Percentiles rank a stretch among this genome's conserved stretches.
phyloP scores from a whole-genome alignment of 2,329 filamentous ascomycete genomes.

The Fusarium albidum region DNA sequence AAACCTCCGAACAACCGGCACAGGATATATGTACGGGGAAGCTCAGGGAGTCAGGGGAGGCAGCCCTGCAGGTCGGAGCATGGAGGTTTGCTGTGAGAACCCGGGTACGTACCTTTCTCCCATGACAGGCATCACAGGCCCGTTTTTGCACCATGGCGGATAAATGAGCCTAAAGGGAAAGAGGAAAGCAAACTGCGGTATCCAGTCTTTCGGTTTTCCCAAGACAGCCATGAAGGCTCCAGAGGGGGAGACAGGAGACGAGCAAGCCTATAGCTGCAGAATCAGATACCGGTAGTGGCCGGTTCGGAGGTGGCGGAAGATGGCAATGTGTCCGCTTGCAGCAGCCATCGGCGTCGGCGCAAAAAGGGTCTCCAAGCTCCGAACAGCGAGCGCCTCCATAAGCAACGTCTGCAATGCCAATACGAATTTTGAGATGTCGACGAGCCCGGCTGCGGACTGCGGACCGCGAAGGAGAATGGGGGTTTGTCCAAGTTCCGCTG shows the following conservation, averaged over 20 bases:
- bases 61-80: too few species aligned
- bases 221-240: neutral
- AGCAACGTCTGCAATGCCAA: neutral
- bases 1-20: neutral
- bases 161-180: neutral
- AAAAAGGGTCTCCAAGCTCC: conserved; percentile 11
- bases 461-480: neutral
- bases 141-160: conserved; percentile 27
- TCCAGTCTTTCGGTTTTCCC: conserved; percentile 2
- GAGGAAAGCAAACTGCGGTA: neutral
- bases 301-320: neutral
- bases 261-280: neutral
- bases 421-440: neutral
- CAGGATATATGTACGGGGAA: neutral
- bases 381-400: neutral
- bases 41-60: neutral
- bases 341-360: neutral
- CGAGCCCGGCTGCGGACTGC: neutral
- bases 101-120: conserved; percentile 34
- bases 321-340: neutral
- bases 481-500: conserved; percentile 6
- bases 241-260: neutral
- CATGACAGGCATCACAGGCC: conserved; percentile 37
- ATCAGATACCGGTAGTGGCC: too few species aligned
- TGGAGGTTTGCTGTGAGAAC: too few species aligned